Percentiles rank a stretch among this genome's conserved stretches.
Evolutionary conservation across 257 asterid species (phyloP).

Genomic region (Perilla frutescens): DNA sequence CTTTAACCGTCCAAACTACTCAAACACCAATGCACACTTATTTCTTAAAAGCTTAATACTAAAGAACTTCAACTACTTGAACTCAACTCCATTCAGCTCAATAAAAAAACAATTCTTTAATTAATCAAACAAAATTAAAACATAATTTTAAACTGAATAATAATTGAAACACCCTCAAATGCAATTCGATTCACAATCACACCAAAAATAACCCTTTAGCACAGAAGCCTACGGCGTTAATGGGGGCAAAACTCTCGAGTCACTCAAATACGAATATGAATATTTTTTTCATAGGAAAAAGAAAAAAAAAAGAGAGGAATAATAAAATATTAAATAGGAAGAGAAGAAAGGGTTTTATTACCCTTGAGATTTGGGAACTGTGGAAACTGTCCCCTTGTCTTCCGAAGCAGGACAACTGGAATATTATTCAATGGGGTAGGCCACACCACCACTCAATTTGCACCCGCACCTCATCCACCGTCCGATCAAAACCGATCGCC

Average conservation of each 20-base stretch:
- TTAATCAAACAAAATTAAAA: no score
- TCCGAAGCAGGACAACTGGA: slow-evolving; percentile 32
- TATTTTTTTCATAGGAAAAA: neutral
- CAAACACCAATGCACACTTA: no score
- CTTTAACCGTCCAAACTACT: neutral
- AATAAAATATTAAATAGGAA: slow-evolving; percentile 4
- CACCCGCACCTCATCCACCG: slow-evolving; percentile 25
- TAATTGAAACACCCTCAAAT: neutral
- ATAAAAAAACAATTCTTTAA: no score
- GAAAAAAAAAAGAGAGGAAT: neutral
- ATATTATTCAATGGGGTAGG: slow-evolving; percentile 44
- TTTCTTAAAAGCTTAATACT: no score
- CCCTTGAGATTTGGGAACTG: slow-evolving; percentile 57
- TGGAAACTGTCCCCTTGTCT: slow-evolving; percentile 53
- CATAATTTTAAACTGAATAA: neutral
- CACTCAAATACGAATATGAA: slow-evolving; percentile 20
- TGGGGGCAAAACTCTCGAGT: slow-evolving; percentile 39
- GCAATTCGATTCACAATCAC: neutral
- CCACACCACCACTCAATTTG: slow-evolving; percentile 31
- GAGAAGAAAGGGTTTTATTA: neutral
- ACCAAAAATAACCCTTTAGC: neutral
- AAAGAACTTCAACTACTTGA: neutral
- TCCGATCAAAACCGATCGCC: slow-evolving; percentile 11
- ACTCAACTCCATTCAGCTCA: neutral
- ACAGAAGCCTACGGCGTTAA: neutral